phyloP scores from a whole-genome alignment of 495 filamentous ascomycete species.

The Niebla homalea region DNA sequence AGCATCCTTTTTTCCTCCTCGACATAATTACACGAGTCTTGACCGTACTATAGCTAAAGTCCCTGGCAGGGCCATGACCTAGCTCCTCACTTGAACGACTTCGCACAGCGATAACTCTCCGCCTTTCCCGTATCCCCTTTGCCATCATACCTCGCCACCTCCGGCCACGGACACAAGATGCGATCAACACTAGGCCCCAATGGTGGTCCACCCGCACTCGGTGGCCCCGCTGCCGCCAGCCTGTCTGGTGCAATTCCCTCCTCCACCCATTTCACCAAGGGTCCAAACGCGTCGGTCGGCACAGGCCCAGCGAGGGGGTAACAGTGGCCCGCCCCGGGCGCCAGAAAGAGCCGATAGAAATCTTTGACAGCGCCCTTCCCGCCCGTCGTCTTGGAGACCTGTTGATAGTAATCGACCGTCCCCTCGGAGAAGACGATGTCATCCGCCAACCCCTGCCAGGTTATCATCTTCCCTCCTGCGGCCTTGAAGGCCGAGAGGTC shows the following conservation, averaged over 20 bases:
- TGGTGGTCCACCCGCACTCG: too few species aligned
- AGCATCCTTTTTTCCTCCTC: too few species aligned
- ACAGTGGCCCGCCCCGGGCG: slow-evolving; percentile 45
- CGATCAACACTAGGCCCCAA: too few species aligned
- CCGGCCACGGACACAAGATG: too few species aligned
- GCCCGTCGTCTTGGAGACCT: slow-evolving; percentile 33
- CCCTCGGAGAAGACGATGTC: slow-evolving; percentile 30
- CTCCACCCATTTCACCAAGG: slow-evolving; percentile 50
- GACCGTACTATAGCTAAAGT: too few species aligned
- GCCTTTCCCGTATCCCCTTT: too few species aligned
- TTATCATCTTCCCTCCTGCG: slow-evolving; percentile 36
- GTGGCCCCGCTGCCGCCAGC: too few species aligned
- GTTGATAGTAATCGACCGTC: slow-evolving; percentile 32
- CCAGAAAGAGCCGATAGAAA: slow-evolving; percentile 48
- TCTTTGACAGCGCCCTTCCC: slow-evolving; percentile 27
- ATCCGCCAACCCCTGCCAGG: slow-evolving; percentile 37
- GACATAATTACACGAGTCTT: too few species aligned
- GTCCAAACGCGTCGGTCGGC: slow-evolving; percentile 36
- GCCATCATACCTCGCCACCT: too few species aligned
- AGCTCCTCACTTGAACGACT: too few species aligned
- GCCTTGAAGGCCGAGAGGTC: slow-evolving; percentile 31
- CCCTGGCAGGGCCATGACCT: too few species aligned
- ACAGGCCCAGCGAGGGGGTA: slow-evolving; percentile 37
- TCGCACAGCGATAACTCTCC: too few species aligned
- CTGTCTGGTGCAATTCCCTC: slow-evolving; percentile 37